A percentile compares a stretch with the other conserved stretches of the same genome.
phyloP scores from a whole-genome alignment of 2,329 filamentous ascomycete species.

The Bertia moriformis region DNA sequence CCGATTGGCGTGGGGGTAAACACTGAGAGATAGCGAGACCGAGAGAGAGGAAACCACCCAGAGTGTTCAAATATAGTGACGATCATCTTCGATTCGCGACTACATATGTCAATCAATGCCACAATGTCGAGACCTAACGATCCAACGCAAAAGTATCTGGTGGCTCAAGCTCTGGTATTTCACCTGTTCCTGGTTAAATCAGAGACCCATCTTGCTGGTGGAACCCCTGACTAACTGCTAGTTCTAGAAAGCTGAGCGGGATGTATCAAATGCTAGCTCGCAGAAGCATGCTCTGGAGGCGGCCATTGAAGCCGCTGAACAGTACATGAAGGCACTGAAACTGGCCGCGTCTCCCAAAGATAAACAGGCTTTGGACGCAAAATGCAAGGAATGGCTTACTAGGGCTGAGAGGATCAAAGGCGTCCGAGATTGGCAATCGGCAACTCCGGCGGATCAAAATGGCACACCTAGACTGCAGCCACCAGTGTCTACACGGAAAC shows the following conservation, averaged over 20 bases:
- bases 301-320: slow-evolving; percentile 1
- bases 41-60: too few species aligned
- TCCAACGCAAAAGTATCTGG: background rate
- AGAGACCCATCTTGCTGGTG: background rate
- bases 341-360: background rate
- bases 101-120: too few species aligned
- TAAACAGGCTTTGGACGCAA: background rate
- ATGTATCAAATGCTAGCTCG: background rate
- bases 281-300: background rate
- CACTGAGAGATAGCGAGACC: too few species aligned
- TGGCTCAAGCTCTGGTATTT: background rate
- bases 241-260: background rate
- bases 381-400: background rate
- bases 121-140: background rate
- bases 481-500: background rate
- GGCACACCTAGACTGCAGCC: too few species aligned
- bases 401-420: background rate
- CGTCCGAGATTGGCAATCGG: background rate
- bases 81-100: too few species aligned
- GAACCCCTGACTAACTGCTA: background rate
- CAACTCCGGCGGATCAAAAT: background rate
- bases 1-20: too few species aligned
- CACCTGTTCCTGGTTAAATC: background rate
- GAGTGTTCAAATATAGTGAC: too few species aligned
- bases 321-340: background rate